These are phyloP conservation scores for Infundibulicybe gibba DNA, from an alignment of 768 basidiomycete genomes.

Conservation along the genomic window DNA sequence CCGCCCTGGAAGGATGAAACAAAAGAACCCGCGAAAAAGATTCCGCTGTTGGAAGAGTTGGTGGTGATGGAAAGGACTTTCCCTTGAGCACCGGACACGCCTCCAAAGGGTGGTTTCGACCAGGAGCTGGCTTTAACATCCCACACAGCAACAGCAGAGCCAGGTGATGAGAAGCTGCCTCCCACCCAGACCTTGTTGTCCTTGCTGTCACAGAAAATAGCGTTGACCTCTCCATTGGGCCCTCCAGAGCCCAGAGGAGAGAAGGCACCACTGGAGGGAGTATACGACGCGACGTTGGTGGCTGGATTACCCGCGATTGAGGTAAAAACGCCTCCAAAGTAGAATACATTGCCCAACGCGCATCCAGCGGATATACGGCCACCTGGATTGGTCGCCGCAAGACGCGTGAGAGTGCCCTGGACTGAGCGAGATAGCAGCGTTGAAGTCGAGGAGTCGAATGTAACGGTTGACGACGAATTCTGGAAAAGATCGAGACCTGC, in stretches of 20 bases:
- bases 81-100: constrained; percentile 67
- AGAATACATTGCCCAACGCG: constrained; percentile 62
- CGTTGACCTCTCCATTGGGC: constrained; percentile 69
- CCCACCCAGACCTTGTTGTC: constrained; percentile 74
- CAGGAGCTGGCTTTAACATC: constrained; percentile 61
- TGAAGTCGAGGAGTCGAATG: constrained; percentile 69
- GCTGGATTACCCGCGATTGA: constrained; percentile 58
- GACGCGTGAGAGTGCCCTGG: constrained; percentile 61
- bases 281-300: constrained; percentile 76
- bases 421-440: constrained; percentile 64
- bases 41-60: constrained; percentile 64
- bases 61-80: constrained; percentile 74
- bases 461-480: constrained; percentile 39
- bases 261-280: constrained; percentile 52
- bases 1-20: constrained; percentile 63
- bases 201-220: constrained; percentile 74
- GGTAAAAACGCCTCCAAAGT: constrained; percentile 82
- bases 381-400: constrained; percentile 79
- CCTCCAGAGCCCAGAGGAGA: constrained; percentile 62
- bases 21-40: constrained; percentile 92
- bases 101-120: constrained; percentile 77
- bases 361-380: constrained; percentile 79
- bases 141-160: constrained; percentile 69
- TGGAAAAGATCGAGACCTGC: constrained; percentile 80
- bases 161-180: constrained; percentile 69